Conservation (phyloP, 352 stramenopile species). For the Phytophthora tentaculata region DNA sequence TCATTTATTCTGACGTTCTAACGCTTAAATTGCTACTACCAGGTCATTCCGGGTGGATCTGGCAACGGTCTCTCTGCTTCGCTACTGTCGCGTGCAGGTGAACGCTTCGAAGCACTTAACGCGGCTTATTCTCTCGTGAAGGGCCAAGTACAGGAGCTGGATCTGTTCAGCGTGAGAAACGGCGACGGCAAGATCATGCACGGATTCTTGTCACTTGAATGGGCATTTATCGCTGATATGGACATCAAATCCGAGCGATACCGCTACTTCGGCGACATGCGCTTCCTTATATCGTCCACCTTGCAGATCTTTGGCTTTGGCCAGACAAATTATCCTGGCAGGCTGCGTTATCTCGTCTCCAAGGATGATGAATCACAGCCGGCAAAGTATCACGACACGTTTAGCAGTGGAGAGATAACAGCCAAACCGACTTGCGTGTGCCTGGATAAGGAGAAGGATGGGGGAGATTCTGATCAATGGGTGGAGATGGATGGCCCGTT, state of each 20-base stretch:
- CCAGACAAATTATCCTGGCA: conserved; percentile 45
- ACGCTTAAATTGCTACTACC: background rate
- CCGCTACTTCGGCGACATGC: conserved; percentile 58
- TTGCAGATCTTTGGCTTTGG: conserved; percentile 52
- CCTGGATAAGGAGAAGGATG: conserved; percentile 23
- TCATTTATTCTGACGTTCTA: background rate
- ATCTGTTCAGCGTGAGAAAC: conserved; percentile 64
- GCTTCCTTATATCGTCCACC: conserved; percentile 56
- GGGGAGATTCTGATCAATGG: conserved; percentile 32
- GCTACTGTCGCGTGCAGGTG: conserved; percentile 54
- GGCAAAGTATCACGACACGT: conserved; percentile 45
- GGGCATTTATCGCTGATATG: conserved; percentile 83
- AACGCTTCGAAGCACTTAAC: conserved; percentile 59
- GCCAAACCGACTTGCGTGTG: conserved; percentile 32
- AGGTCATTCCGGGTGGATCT: conserved; percentile 58
- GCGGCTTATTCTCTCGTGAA: conserved; percentile 74
- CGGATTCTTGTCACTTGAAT: conserved; percentile 87
- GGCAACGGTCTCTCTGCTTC: conserved; percentile 75
- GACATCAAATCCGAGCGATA: conserved; percentile 76
- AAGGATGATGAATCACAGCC: conserved; percentile 37
- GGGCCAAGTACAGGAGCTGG: conserved; percentile 63
- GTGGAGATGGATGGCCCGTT: conserved; percentile 54
- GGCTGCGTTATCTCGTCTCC: conserved; percentile 45
- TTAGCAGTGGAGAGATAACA: conserved; percentile 17
- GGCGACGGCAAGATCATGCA: conserved; percentile 59